phyloP scores from a whole-genome alignment of 352 stramenopile genomes.

The Saprolegnia parasitica region DNA sequence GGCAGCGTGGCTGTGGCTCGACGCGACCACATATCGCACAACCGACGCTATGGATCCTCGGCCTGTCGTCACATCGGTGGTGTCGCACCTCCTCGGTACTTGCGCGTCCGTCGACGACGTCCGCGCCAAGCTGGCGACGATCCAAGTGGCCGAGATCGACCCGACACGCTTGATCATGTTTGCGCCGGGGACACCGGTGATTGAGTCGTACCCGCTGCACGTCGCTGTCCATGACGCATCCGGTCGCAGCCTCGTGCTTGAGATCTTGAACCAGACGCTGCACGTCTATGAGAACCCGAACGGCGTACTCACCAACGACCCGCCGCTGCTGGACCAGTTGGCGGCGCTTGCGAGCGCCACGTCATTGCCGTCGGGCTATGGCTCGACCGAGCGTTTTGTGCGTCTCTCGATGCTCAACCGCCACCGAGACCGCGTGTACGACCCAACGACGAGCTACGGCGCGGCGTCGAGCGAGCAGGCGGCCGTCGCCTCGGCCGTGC shows the following conservation, averaged over 20 bases:
- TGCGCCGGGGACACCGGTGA: slow-evolving; percentile 28
- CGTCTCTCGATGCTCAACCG: slow-evolving; percentile 61
- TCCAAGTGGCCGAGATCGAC: slow-evolving; percentile 59
- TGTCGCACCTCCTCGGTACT: slow-evolving; percentile 65
- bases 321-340: slow-evolving; percentile 42
- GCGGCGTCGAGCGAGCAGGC: slow-evolving; percentile 3
- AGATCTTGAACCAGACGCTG: slow-evolving; percentile 51
- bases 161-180: slow-evolving; percentile 24
- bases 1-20: slow-evolving; percentile 48
- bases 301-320: slow-evolving; percentile 63
- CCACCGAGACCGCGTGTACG: slow-evolving; percentile 20
- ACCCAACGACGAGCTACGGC: slow-evolving; percentile 1
- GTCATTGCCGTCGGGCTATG: slow-evolving; percentile 46
- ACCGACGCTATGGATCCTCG: slow-evolving; percentile 29
- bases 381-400: slow-evolving; percentile 47
- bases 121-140: slow-evolving; percentile 36
- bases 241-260: slow-evolving; percentile 61
- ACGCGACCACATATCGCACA: slow-evolving; percentile 45
- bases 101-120: slow-evolving; percentile 60
- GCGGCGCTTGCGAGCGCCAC: slow-evolving; percentile 33
- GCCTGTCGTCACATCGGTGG: slow-evolving; percentile 54
- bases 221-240: slow-evolving; percentile 55
- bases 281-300: slow-evolving; percentile 61
- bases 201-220: slow-evolving; percentile 44
- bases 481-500: not conserved